Evolutionary conservation across 805 yeast genomes (phyloP).

Genomic region (Candida michaelii): DNA sequence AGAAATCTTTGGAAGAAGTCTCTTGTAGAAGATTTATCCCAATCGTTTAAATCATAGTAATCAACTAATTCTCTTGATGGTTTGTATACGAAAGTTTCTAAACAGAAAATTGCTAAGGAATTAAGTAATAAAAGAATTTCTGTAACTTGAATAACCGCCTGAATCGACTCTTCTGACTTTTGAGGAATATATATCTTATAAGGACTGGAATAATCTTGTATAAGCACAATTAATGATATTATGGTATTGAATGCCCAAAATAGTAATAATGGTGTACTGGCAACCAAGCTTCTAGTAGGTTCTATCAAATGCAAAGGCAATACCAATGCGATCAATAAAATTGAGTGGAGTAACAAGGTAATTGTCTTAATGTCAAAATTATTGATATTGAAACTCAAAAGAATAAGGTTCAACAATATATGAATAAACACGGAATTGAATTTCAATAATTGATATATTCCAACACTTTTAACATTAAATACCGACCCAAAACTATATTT

Average conservation of each 20-base stretch:
- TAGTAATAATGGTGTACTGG: slow-evolving; percentile 37
- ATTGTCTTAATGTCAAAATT: slow-evolving; percentile 7
- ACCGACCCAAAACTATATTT: slow-evolving; percentile 21
- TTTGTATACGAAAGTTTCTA: slow-evolving; percentile 19
- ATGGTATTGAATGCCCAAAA: slow-evolving; percentile 33
- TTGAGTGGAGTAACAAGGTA: slow-evolving; percentile 9
- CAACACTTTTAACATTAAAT: slow-evolving; percentile 18
- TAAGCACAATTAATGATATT: slow-evolving; percentile 13
- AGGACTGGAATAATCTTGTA: slow-evolving; percentile 21
- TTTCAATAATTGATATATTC: slow-evolving; percentile 19
- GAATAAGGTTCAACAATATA: slow-evolving; percentile 7
- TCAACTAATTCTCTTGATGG: slow-evolving; percentile 22
- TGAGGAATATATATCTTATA: slow-evolving; percentile 18
- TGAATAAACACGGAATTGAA: slow-evolving; percentile 20
- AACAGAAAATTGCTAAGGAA: slow-evolving; percentile 15
- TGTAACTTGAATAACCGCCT: slow-evolving; percentile 10
- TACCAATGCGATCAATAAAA: slow-evolving; percentile 19
- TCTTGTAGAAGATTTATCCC: slow-evolving; percentile 23
- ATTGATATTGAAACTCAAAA: slow-evolving; percentile 12
- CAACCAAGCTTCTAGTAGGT: slow-evolving; percentile 35
- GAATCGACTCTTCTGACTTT: slow-evolving; percentile 2
- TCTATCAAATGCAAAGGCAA: slow-evolving; percentile 48
- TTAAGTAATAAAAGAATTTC: slow-evolving; percentile 19
- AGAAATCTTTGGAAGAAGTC: slow-evolving; percentile 18
- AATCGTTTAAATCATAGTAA: slow-evolving; percentile 24